Base-by-base conservation (phyloP, 371 early-diverging fungal species). In the Batrachochytrium dendrobatidis region DNA sequence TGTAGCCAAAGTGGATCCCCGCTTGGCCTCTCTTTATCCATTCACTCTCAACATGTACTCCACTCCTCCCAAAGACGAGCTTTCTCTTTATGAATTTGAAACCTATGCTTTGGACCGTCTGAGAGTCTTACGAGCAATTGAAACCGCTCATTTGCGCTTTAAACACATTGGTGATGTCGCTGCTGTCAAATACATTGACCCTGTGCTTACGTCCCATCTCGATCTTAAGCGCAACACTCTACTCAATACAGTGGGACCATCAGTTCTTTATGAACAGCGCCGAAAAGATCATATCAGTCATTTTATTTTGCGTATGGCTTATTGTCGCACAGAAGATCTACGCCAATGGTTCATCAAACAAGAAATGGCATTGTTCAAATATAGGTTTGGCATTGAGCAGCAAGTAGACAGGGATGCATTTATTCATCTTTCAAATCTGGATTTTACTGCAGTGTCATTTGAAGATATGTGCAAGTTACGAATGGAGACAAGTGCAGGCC, bases 81-180 rank as follows among this genome's bases (percentile, higher is more conserved):
- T 95, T 64, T 89, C 85, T 54, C 83, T 94, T 59, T 87, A 86
- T 53, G 91, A 95, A 64, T 94, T 97, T 70, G 96, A 97, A 72
- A 64, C 69, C 20, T 91, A 78, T 74, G 94, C 95, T 1, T 82
- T 97, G 24, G 94, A 94, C 77, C 82, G 98, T 46, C 85, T 97
- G 55, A 87, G 88, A 72, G 87, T 61, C 5, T 79, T 97, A 43
- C 85, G 90, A 56, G 82, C 88, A 6, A 66, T 97, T 43, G 94
- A 95, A 58, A 84, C 82, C 5, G 89, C 91, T 29, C 75, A 74
- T 53, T 65, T 94, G 48, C 83, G 94, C 24, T 83, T 81, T 67
- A 63, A 62, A 31, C 20, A 73, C 20, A 83, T 80, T 1, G 81
- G 75, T 7, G 89, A 93, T 39, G 61, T 84, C 30, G 75, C 75